Evolutionary conservation across 257 asterid species (phyloP), one percentile per base, ranked within the genome.

Genomic region (Solanum sitiens): DNA sequence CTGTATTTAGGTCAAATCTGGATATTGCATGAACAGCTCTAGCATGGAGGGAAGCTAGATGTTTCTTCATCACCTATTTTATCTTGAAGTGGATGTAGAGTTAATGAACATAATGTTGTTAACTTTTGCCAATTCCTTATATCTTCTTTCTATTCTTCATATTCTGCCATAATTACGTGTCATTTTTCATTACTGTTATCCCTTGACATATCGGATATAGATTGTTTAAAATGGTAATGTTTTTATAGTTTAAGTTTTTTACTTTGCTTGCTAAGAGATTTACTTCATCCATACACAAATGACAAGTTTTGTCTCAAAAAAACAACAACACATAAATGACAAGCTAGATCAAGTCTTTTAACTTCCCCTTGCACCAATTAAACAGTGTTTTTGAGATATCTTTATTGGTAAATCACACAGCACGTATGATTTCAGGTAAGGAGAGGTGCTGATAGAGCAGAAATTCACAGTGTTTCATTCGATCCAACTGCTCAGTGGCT

Each of bases 401-500:
- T 82, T 82, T 82, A 37, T 53, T 82, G 71, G 70, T 11, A 50
- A 82, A 82, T 82, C 70, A 82, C 71, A 18, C 4, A 44, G 10
- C 68, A 50, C 21, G 39, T 50, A 20, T 50, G 86, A 50, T 35
- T 35, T 50, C 88, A 96, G 99, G 98, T 96, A 47, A 98, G 99
- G 87, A 93, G 99, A 92, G 99, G 99, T 65, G 93, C 87, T 27
- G 98, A 95, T 90, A 92, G 89, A 93, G 98, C 99, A 37, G 98
- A 95, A 89, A 94, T 96, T 44, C 94, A 93, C 86, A 92, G 96
- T 86, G 91, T 96, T 90, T 93, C 98, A 79, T 91, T 96, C 70
- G 94, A 98, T 79, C 98, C 99, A 67, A 94, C 95, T 89, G 93
- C 93, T 89, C 96, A 93, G 91, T 96, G 99, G 99, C 90, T 96